Base-by-base conservation (phyloP, 352 stramenopile genomes). In the Globisporangium radiosum region DNA sequence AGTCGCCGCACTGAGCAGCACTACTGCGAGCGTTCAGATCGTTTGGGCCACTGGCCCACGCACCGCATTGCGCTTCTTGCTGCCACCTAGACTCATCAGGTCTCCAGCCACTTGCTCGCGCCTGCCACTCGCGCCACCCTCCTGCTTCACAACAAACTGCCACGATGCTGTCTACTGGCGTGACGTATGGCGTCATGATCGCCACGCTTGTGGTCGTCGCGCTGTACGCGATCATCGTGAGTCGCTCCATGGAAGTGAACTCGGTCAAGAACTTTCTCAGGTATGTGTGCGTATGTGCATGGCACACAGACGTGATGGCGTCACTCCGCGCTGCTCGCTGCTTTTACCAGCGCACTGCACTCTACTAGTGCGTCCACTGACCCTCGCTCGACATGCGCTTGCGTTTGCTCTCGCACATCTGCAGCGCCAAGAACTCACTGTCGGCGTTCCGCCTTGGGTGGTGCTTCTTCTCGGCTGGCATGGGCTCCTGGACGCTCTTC, bases 391-490 rank as follows among this genome's bases (percentile, higher is more conserved):
- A 52, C 2, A 51, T 4, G 11, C 42, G 5, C 47, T 43, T 38
- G 54, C 15, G 8, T 25, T 25, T 25, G 19, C 19, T 40, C 47
- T 54, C 42, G 2, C 19, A 7, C 52, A 36, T 42, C 45, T 17
- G 15, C 51, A 88, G 79, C 56, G 82, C 82, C 25, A 90, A 87
- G 63, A 89, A 90, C 65, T 81, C 78, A 19, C 77, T 78, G 19
- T 72, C 56, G 8, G 57, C 80, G 1, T 60, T 86, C 44, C 73
- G 72, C 25, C 70, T 90, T 13, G 82, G 71, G n/a, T 92, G 78
- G 78, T 89, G 82, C 60, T 81, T 92, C 55, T 92, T 92, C 64
- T 77, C 82, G 10, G 77, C 82, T 17, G 76, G 78, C 52, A 88
- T 89, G 66, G 82, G 82, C 58, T 88, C 80, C 10, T 88, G 80